Evolutionary conservation across 2,329 filamentous ascomycete genomes (phyloP), one percentile per base, ranked within the genome.

Genomic region (Coniella vitis): DNA sequence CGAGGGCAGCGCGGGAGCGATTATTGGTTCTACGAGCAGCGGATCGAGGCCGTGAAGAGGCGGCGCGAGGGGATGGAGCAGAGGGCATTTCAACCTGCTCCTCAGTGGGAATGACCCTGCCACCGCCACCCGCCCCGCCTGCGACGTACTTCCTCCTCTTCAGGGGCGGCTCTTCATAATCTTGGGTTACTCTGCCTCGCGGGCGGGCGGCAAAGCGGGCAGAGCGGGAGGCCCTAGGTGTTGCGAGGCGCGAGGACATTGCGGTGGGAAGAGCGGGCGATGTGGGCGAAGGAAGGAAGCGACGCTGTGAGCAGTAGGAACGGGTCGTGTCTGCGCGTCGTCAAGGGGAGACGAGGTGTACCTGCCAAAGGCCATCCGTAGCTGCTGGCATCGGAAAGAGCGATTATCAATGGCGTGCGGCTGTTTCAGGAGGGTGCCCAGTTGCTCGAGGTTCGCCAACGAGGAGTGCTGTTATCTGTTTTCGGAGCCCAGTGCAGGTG

Each of bases 41-140:
- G 55, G 63, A 61, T 47, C 71, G 66, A 67, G 77, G 61, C 69
- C 79, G 64, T 66, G 81, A 60, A 66, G 62, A 73, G 61, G 65
- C 76, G 60, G 65, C 72, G 69, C 61, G 74, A 65, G 59, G 5
- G 25, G 25, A 69, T 62, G 58, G 69, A 64, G 63, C 66, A 60
- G 75, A 73, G 37, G 75, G 75, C 37, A 75, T 78, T 55, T 85
- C 80, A 52, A 76, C 71, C 45, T 78, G 78, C 49, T 88, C 80
- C 48, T 84, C 75, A 57, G 94, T 87, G 39, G 47, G 35, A 32
- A 93, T 73, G 65, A 90, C 95, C 62, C 90, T 76, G 17, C 90
- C 89, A 50, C 90, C 89, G 39, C 90, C 90, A 35, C 88, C 89
- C 50, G 88, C 85, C 3, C 89, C 90, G 41, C 90, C 90, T 31